Evolutionary conservation across 805 yeast genomes (phyloP).

Genomic region (Metschnikowia kunwiensis): DNA sequence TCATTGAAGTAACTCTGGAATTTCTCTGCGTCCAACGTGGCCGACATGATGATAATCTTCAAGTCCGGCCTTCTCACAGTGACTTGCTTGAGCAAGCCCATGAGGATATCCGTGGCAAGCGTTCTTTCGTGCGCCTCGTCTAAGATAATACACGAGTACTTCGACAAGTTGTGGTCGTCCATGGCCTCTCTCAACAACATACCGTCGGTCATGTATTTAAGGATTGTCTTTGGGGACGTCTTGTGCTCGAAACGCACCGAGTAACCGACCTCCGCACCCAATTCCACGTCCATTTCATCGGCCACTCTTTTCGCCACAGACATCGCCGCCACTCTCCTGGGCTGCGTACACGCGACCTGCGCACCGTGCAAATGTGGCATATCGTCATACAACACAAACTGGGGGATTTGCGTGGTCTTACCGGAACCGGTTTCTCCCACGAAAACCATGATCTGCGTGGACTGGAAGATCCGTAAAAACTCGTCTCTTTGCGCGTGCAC

Average conservation of each 20-base stretch:
- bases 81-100: conserved; percentile 90
- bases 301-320: conserved; percentile 97
- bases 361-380: conserved; percentile 82
- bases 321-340: conserved; percentile 99
- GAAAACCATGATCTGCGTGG: conserved; percentile 91
- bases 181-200: conserved; percentile 95
- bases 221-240: conserved; percentile 72
- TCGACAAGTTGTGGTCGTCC: conserved; percentile 82
- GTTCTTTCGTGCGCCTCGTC: conserved; percentile 99
- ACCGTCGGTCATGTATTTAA: conserved; percentile 98
- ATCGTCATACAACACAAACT: conserved; percentile 88
- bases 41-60: conserved; percentile 94
- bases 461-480: conserved; percentile 78
- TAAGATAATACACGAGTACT: conserved; percentile 85
- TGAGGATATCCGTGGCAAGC: conserved; percentile 89
- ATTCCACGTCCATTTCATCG: conserved; percentile 89
- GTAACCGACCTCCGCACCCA: conserved; percentile 96
- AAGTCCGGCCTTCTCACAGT: conserved; percentile 78
- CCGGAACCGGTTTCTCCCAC: conserved; percentile 99
- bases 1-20: conserved; percentile 85
- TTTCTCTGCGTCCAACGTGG: conserved; percentile 95
- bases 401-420: conserved; percentile 97
- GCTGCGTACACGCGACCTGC: conserved; percentile 94
- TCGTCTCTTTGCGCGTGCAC: conserved; percentile 92
- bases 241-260: conserved; percentile 91